A percentile compares a stretch with the other conserved stretches of the same genome.
phyloP scores from a whole-genome alignment of 805 yeast species.

The Tetrapisispora arboricola region DNA sequence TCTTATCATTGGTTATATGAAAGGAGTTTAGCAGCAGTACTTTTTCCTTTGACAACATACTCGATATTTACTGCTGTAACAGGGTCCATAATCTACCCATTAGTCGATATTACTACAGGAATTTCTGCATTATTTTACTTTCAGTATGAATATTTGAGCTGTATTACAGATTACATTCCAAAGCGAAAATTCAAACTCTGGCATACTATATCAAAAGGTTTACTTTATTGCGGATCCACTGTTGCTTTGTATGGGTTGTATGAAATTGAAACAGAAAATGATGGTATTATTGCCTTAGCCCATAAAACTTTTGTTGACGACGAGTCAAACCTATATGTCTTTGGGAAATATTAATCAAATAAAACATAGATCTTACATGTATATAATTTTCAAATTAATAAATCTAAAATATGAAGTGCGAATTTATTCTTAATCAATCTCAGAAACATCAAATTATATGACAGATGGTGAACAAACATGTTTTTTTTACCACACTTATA shows the following conservation, averaged over 20 bases:
- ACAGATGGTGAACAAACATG: no score
- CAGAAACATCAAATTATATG: no score
- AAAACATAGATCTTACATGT: not conserved
- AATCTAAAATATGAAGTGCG: no score
- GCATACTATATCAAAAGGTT: constrained; percentile 50
- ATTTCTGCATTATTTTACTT: constrained; percentile 51
- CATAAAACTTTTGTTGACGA: constrained; percentile 30
- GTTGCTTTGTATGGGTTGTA: constrained; percentile 64
- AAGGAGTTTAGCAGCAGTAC: constrained; percentile 45
- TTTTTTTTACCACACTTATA: no score
- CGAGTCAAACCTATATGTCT: constrained; percentile 21
- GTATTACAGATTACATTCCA: constrained; percentile 74
- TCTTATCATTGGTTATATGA: constrained; percentile 70
- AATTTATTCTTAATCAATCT: no score
- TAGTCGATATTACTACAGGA: constrained; percentile 47
- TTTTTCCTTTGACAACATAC: constrained; percentile 53
- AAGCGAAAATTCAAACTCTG: constrained; percentile 57
- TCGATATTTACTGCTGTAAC: constrained; percentile 40
- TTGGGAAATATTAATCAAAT: constrained; percentile 12
- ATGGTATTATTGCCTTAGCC: constrained; percentile 49
- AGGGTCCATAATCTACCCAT: constrained; percentile 38
- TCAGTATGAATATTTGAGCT: constrained; percentile 62
- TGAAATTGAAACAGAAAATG: constrained; percentile 52
- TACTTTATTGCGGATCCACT: constrained; percentile 53
- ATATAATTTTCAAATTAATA: no score